phyloP scores from a whole-genome alignment of 441 rosid genomes.

The Aquilaria agallochum region DNA sequence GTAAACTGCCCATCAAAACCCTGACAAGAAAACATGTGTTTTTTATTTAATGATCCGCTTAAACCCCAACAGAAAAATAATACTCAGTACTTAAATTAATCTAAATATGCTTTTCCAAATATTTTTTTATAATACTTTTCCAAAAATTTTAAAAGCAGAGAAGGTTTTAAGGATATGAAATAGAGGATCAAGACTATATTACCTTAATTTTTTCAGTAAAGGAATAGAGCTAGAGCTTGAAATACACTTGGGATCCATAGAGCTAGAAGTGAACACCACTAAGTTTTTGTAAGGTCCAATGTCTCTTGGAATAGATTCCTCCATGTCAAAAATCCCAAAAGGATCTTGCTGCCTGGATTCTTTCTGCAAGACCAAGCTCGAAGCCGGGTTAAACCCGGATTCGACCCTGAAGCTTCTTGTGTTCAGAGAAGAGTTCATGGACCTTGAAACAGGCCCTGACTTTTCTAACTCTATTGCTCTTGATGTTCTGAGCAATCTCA shows the following conservation, averaged over 20 bases:
- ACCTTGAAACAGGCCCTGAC: constrained; percentile 60
- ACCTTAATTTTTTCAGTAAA: constrained; percentile 74
- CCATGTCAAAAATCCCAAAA: constrained; percentile 66
- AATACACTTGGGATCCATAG: constrained; percentile 83
- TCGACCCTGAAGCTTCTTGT: constrained; percentile 83
- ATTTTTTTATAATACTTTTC: too few relatives aligned
- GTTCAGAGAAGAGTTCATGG: constrained; percentile 43
- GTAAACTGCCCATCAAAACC: constrained; percentile 67
- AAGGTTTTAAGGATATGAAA: too few relatives aligned
- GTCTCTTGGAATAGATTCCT: constrained; percentile 78
- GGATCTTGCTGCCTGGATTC: constrained; percentile 93
- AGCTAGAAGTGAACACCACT: constrained; percentile 68
- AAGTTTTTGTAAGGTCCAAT: constrained; percentile 89
- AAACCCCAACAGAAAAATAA: too few relatives aligned
- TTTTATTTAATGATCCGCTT: not conserved
- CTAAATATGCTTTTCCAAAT: too few relatives aligned
- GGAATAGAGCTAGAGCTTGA: constrained; percentile 74
- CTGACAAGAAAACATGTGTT: constrained; percentile 26
- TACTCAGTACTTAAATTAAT: too few relatives aligned
- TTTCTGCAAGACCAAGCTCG: constrained; percentile 36
- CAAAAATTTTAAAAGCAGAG: too few relatives aligned
- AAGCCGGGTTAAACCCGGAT: constrained; percentile 34
- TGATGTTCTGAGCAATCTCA: constrained; percentile 79
- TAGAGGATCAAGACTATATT: not conserved
- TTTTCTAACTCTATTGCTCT: constrained; percentile 83